Percentiles rank a stretch among this genome's conserved stretches.
phyloP scores from a whole-genome alignment of 2,329 filamentous ascomycete genomes.

The Cladorrhinum sp. region DNA sequence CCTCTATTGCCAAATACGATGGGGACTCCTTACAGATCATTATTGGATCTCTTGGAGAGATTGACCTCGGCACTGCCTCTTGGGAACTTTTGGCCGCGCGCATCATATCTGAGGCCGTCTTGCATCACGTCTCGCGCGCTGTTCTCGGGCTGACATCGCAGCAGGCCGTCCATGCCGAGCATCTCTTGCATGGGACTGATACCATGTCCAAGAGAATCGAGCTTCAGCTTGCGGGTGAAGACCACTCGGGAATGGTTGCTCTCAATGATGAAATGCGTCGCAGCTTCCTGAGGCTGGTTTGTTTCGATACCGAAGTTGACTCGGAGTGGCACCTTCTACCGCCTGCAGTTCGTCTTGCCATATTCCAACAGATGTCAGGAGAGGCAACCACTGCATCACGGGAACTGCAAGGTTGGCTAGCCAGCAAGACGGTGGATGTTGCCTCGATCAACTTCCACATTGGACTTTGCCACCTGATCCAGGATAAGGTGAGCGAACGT shows the following conservation, averaged over 20 bases:
- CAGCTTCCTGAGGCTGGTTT: conserved; percentile 35
- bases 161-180: conserved; percentile 34
- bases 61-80: conserved; percentile 26
- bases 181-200: conserved; percentile 30
- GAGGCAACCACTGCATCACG: conserved; percentile 23
- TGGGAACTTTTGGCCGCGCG: conserved; percentile 29
- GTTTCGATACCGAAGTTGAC: conserved; percentile 33
- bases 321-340: conserved; percentile 33
- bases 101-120: conserved; percentile 31
- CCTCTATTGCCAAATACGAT: conserved; percentile 28
- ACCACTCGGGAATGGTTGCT: conserved; percentile 26
- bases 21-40: conserved; percentile 27
- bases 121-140: conserved; percentile 35
- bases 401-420: conserved; percentile 29
- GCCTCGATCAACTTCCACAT: conserved; percentile 32
- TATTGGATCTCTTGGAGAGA: conserved; percentile 28
- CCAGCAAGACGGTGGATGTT: conserved; percentile 26
- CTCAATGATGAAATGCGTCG: conserved; percentile 31
- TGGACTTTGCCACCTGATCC: conserved; percentile 25
- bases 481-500: conserved; percentile 21
- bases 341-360: conserved; percentile 30
- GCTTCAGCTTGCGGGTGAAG: conserved; percentile 33
- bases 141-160: conserved; percentile 29
- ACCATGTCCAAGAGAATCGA: conserved; percentile 32
- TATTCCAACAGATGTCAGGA: conserved; percentile 32